Conservation (phyloP, 164 flowering plant species). For the Pachysandra terminalis region DNA sequence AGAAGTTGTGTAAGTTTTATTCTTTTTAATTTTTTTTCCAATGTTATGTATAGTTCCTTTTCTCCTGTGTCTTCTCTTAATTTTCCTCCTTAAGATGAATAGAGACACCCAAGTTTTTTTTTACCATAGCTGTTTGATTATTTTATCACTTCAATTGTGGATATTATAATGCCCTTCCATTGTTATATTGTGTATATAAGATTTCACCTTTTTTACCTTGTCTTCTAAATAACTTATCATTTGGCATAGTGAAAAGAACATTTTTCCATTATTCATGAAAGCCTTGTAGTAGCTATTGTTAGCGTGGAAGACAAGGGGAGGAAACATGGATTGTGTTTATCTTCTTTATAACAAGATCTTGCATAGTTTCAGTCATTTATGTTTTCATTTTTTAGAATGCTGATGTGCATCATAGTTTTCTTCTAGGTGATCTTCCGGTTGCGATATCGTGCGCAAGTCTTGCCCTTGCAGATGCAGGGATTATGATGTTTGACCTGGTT, state of each 20-base stretch:
- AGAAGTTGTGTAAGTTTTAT: too few relatives aligned
- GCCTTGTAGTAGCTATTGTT: neutral
- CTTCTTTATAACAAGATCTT: neutral
- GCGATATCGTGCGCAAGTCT: conserved; percentile 96
- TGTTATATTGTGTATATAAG: too few relatives aligned
- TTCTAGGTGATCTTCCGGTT: conserved; percentile 91
- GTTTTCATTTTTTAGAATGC: neutral
- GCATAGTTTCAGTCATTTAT: neutral
- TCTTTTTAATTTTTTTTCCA: neutral
- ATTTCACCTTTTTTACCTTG: neutral
- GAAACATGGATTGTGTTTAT: neutral
- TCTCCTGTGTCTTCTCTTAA: neutral
- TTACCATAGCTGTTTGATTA: neutral
- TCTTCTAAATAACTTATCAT: neutral
- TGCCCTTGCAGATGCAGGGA: conserved; percentile 97
- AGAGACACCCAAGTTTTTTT: neutral
- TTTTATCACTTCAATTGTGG: neutral
- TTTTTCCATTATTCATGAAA: too few relatives aligned
- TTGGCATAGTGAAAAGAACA: neutral
- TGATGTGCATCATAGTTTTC: neutral
- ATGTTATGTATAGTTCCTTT: neutral
- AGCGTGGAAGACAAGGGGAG: neutral
- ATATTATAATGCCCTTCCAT: too few relatives aligned
- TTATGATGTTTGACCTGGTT: conserved; percentile 91
- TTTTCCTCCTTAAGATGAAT: neutral